Conservation (phyloP, 2,329 filamentous ascomycete genomes). For the Epichloe uncinata region DNA sequence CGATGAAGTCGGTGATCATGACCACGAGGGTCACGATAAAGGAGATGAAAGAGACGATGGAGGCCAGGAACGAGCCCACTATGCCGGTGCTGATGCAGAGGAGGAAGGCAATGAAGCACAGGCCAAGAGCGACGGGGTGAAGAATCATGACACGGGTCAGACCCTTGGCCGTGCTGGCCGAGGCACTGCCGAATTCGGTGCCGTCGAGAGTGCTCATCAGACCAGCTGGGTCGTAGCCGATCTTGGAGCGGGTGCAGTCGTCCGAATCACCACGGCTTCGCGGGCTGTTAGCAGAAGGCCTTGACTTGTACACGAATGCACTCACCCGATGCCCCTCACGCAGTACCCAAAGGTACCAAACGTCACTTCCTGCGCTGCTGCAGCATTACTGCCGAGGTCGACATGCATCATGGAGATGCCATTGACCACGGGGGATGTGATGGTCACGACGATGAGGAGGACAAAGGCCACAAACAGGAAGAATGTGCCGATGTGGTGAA, state of each 20-base stretch:
- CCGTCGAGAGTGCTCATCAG: conserved; percentile 27
- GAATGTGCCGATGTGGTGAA: conserved; percentile 45
- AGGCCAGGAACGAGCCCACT: conserved; percentile 38
- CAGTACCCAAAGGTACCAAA: conserved; percentile 53
- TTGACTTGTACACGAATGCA: background rate
- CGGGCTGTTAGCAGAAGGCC: background rate
- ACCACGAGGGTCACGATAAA: conserved; percentile 38
- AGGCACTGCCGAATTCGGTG: conserved; percentile 27
- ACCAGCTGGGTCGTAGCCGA: conserved; percentile 43
- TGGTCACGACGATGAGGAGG: conserved; percentile 43
- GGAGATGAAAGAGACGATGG: conserved; percentile 35
- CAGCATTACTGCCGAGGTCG: conserved; percentile 25
- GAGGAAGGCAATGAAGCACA: conserved; percentile 46
- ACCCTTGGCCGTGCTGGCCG: conserved; percentile 29
- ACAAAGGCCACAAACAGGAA: conserved; percentile 41
- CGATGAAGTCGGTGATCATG: conserved; percentile 41
- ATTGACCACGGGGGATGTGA: conserved; percentile 48
- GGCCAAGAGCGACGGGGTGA: conserved; percentile 44
- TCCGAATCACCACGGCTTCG: conserved; percentile 21
- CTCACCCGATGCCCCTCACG: conserved; percentile 17
- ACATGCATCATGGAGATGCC: conserved; percentile 40
- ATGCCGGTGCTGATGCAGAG: conserved; percentile 38
- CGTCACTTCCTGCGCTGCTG: conserved; percentile 24
- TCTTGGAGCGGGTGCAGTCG: conserved; percentile 30
- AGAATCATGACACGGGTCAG: conserved; percentile 48